Evolutionary conservation across 495 filamentous ascomycete species (phyloP), one percentile per base, ranked within the genome.

Genomic region (Xylaria intraflava): DNA sequence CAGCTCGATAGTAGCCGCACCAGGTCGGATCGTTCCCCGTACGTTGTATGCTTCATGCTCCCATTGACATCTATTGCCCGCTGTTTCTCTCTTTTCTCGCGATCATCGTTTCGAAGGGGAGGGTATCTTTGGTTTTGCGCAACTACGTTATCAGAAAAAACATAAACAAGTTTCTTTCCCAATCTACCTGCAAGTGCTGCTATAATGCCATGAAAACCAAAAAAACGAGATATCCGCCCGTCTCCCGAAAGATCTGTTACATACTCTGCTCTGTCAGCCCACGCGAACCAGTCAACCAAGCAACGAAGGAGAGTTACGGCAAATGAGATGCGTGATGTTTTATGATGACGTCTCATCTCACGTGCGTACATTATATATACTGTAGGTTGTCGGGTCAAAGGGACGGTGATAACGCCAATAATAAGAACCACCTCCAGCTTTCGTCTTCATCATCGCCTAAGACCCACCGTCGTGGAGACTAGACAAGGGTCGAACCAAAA

Each of bases 111-210:
- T n/a, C n/a, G n/a, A n/a, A n/a, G n/a, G 9, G 20, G 44, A 35
- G 52, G 52, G 52, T 55, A 55, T 55, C 52, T 55, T 49, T 55
- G 43, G 26, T 31, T 43, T 44, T 29, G 36, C 35, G 33, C 52
- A 42, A 31, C 51, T 41, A 42, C 48, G 33, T 22, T 40, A 53
- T 40, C 33, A 46, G 31, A 53, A 46, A 36, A 46, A 33, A 53
- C 51, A 53, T 39, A 38, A 33, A 22, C 11, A 30, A 19, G 4
- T 55, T 33, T 49, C 35, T 42, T 55, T 49, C 41, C 52, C 35
- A 55, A 55, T 55, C 52, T 55, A 55, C 44, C 52, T 19, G 45
- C 33, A 54, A 31, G 22, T 44, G n/a, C 52, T 42, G 26, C 43
- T 49, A 27, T 31, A 38, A 53, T 38, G 51, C 43, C 45, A 53